Conservation (phyloP, 2,329 filamentous ascomycete species). For the Elsinoe arachidis region DNA sequence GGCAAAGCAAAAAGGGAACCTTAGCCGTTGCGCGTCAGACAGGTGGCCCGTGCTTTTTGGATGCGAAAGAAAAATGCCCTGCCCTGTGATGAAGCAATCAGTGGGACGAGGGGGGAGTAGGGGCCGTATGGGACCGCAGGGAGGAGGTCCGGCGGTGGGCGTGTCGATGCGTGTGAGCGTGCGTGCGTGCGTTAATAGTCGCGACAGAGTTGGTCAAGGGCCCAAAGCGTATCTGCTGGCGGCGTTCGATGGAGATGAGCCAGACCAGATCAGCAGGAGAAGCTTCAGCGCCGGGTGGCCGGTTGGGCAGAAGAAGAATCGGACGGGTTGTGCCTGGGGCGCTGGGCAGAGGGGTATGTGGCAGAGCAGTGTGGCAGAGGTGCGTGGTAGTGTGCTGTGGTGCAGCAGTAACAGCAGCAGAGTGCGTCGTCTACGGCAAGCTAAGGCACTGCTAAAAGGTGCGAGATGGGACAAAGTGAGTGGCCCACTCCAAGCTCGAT, state of each 20-base stretch:
- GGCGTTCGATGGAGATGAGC: background rate
- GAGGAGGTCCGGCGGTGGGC: background rate
- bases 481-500: conserved; percentile 2
- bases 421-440: background rate
- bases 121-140: too few species aligned
- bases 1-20: conserved; percentile 6
- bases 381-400: background rate
- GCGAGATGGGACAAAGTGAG: conserved; percentile 3
- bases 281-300: background rate
- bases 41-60: background rate
- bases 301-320: background rate
- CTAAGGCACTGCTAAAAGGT: background rate
- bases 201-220: background rate
- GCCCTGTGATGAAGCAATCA: background rate
- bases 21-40: conserved; percentile 9
- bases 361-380: conserved; percentile 2
- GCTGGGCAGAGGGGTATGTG: background rate
- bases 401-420: conserved; percentile 5
- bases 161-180: background rate
- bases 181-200: background rate
- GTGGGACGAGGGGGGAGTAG: background rate
- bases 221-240: conserved; percentile 3
- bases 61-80: background rate
- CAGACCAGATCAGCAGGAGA: conserved; percentile 10
- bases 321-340: background rate